Conservation (phyloP, 2,329 filamentous ascomycete species). For the Clonostachys solani region DNA sequence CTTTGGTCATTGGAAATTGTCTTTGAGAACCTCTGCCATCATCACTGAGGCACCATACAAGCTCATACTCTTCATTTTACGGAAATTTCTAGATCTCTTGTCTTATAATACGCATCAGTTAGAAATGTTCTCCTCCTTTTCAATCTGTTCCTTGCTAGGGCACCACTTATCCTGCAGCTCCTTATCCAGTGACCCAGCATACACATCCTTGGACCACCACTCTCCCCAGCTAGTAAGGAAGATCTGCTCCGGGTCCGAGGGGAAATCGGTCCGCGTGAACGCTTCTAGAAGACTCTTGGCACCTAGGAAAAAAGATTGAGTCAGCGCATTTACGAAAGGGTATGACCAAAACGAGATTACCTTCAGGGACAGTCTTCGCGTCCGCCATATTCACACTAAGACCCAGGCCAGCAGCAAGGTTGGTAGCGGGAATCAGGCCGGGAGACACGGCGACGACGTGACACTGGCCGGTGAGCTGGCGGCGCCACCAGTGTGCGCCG, state of each 20-base stretch:
- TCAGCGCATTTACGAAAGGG: neutral
- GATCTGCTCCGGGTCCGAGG: slow-evolving; percentile 44
- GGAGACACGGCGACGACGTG: slow-evolving; percentile 49
- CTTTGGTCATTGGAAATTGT: neutral
- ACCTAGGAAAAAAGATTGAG: slow-evolving; percentile 19
- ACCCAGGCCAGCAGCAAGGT: slow-evolving; percentile 25
- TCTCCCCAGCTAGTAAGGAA: slow-evolving; percentile 54
- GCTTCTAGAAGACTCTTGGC: slow-evolving; percentile 39
- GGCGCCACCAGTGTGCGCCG: slow-evolving; percentile 51
- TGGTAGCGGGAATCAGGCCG: slow-evolving; percentile 44
- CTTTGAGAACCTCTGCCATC: neutral
- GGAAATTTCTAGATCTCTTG: neutral
- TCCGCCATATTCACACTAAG: slow-evolving; percentile 30
- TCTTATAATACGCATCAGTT: neutral
- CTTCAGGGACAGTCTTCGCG: slow-evolving; percentile 41
- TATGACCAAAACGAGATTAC: slow-evolving; percentile 14
- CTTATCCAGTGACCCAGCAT: slow-evolving; percentile 34
- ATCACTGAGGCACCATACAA: too few species aligned
- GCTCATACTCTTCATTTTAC: neutral
- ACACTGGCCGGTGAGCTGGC: slow-evolving; percentile 37
- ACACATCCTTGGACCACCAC: slow-evolving; percentile 45
- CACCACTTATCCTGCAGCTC: slow-evolving; percentile 47
- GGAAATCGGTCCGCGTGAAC: slow-evolving; percentile 38
- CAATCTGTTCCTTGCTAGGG: slow-evolving; percentile 40
- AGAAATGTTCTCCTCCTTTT: slow-evolving; percentile 29